phyloP scores from a whole-genome alignment of 495 filamentous ascomycete species.

The Evernia prunastri region DNA sequence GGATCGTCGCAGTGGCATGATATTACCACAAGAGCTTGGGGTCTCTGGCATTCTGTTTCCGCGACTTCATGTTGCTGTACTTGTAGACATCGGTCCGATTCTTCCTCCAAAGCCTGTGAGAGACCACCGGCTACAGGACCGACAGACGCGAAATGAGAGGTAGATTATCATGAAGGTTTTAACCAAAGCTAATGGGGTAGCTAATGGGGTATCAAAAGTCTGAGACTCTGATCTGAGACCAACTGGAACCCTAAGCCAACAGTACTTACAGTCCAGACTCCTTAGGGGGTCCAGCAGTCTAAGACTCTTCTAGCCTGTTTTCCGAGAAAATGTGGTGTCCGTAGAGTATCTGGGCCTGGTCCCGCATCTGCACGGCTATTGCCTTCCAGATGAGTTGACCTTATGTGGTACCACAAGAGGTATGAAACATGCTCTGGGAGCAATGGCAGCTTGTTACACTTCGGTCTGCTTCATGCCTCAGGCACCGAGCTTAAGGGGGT shows the following conservation, averaged over 20 bases:
- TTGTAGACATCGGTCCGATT: slow-evolving; percentile 49
- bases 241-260: background rate
- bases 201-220: slow-evolving; percentile 49
- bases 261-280: slow-evolving; percentile 54
- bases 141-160: background rate
- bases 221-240: slow-evolving; percentile 33
- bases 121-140: background rate
- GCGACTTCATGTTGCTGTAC: slow-evolving; percentile 86
- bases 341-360: slow-evolving; percentile 65
- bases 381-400: slow-evolving; percentile 34
- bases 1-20: slow-evolving; percentile 64
- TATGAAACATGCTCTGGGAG: background rate
- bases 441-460: background rate
- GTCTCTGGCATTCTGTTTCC: slow-evolving; percentile 63
- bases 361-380: slow-evolving; percentile 59
- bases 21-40: slow-evolving; percentile 64
- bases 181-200: slow-evolving; percentile 58
- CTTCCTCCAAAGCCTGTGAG: background rate
- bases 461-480: background rate
- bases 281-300: slow-evolving; percentile 71
- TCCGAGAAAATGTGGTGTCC: slow-evolving; percentile 42
- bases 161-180: slow-evolving; percentile 47
- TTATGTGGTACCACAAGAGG: slow-evolving; percentile 1
- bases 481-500: background rate
- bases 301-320: slow-evolving; percentile 65